These are phyloP conservation scores for Carallia brachiata DNA, from an alignment of 345 rosid species.

Conservation along the genomic window DNA sequence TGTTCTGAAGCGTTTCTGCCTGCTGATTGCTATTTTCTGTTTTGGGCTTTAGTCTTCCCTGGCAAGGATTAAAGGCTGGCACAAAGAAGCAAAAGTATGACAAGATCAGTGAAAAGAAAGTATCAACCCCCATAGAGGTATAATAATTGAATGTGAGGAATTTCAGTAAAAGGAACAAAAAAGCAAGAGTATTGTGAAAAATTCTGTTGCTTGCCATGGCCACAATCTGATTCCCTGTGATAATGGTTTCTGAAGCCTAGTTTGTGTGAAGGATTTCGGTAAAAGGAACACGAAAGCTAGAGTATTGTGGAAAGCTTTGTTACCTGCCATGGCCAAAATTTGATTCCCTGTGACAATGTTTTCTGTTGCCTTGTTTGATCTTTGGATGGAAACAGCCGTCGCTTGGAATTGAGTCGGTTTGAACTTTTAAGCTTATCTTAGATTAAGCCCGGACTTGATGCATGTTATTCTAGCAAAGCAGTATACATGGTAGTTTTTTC, in stretches of 20 bases:
- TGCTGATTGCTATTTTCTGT: constrained; percentile 16
- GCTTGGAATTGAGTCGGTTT: background rate
- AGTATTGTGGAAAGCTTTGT: background rate
- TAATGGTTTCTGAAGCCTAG: background rate
- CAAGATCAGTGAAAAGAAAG: constrained; percentile 94
- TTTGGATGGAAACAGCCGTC: background rate
- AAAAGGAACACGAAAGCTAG: background rate
- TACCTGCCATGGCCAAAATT: background rate
- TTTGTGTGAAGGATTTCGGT: background rate
- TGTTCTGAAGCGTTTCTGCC: constrained; percentile 5
- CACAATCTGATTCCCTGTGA: background rate
- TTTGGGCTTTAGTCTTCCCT: constrained; percentile 70
- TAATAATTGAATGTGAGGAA: background rate
- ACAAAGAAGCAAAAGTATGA: constrained; percentile 98
- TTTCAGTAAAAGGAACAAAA: background rate
- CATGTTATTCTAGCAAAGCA: background rate
- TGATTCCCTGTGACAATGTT: background rate
- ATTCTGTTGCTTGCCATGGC: background rate
- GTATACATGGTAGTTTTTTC: background rate
- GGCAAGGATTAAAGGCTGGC: constrained; percentile 96
- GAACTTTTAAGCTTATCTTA: background rate
- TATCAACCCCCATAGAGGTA: constrained; percentile 91
- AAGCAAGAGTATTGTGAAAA: background rate
- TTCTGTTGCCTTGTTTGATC: background rate
- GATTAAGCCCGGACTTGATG: background rate